phyloP scores from a whole-genome alignment of 2,329 filamentous ascomycete genomes.

The Calonectria pteridis region DNA sequence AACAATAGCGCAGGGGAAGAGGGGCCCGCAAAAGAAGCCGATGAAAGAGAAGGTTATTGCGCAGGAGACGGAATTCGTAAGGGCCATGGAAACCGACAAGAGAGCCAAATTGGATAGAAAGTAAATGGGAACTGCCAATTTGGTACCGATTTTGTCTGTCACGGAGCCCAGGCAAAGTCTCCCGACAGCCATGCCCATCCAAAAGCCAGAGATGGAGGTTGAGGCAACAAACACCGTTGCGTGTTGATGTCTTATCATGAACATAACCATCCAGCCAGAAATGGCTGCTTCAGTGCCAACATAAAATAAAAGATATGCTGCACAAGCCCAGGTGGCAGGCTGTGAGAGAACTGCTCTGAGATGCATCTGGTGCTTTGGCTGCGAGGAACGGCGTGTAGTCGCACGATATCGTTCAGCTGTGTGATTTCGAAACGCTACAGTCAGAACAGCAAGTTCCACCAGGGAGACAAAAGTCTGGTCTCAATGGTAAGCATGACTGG shows the following conservation, averaged over 20 bases:
- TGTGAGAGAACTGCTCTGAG: background rate
- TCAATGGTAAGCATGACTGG: background rate
- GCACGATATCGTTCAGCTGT: background rate
- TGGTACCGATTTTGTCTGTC: background rate
- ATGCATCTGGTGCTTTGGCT: background rate
- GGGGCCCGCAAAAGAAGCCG: background rate
- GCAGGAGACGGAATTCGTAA: background rate
- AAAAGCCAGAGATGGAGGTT: background rate
- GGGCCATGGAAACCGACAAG: background rate
- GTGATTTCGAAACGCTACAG: background rate
- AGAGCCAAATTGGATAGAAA: background rate
- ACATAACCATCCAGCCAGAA: background rate
- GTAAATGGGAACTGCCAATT: background rate
- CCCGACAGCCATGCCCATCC: background rate
- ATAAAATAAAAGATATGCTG: background rate
- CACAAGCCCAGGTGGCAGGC: background rate
- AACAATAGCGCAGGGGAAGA: background rate
- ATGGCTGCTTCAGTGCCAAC: background rate
- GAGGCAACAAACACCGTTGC: background rate
- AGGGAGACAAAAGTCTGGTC: background rate
- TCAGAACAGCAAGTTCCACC: background rate
- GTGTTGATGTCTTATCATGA: background rate
- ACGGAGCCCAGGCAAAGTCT: background rate
- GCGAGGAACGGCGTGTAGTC: background rate
- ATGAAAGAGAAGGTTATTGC: background rate